Conservation (phyloP, 2,329 filamentous ascomycete genomes). For the Leptographium radiaticola region DNA sequence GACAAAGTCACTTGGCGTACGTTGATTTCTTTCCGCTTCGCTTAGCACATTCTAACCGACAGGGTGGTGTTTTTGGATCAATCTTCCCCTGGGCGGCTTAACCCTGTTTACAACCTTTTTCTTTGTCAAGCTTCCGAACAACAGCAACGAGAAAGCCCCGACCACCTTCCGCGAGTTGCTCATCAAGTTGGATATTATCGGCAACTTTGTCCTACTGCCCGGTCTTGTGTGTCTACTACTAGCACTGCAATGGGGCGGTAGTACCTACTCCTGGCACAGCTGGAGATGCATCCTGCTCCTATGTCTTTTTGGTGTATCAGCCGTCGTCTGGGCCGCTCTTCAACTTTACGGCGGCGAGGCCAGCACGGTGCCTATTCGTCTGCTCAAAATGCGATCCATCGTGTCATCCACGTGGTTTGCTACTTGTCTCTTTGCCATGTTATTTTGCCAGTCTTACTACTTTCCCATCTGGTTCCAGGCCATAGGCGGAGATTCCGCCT, state of each 20-base stretch:
- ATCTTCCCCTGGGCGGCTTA: too few relatives aligned
- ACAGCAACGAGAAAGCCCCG: too few relatives aligned
- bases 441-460: constrained; percentile 14
- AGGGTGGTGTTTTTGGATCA: too few relatives aligned
- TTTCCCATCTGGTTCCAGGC: constrained; percentile 35
- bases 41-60: too few relatives aligned
- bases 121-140: too few relatives aligned
- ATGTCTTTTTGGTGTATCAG: constrained; percentile 11
- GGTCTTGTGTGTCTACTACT: constrained; percentile 28
- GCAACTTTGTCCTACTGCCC: constrained; percentile 11
- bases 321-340: not conserved
- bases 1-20: too few relatives aligned
- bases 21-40: too few relatives aligned
- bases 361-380: constrained; percentile 23
- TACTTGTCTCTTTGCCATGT: constrained; percentile 20
- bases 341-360: not conserved
- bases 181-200: constrained; percentile 16
- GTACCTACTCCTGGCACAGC: constrained; percentile 19
- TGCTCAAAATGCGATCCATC: constrained; percentile 23
- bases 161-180: constrained; percentile 19
- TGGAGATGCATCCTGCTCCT: constrained; percentile 20
- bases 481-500: constrained; percentile 35
- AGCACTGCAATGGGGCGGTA: constrained; percentile 30
- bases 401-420: constrained; percentile 18
- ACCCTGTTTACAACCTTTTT: too few relatives aligned